These are phyloP conservation scores for Drosera capensis DNA, from an alignment of 148 eudicot species.

Conservation along the genomic window DNA sequence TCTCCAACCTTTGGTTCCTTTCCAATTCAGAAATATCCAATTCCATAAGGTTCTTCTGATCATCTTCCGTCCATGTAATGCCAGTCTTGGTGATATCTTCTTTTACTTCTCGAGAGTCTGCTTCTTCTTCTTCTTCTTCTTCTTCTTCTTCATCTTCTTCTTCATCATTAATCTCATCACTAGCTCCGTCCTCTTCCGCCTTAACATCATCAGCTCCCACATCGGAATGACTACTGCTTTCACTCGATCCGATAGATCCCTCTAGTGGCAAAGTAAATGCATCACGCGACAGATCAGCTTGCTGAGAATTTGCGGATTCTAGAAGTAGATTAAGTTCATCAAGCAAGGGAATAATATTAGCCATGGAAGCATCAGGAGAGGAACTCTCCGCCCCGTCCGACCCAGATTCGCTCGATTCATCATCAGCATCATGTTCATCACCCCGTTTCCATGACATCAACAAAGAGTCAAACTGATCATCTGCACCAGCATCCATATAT, in stretches of 20 bases:
- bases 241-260: constrained; percentile 12
- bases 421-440: constrained; percentile 17
- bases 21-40: too few relatives aligned
- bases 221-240: constrained; percentile 25
- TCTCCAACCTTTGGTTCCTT: too few relatives aligned
- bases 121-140: too few relatives aligned
- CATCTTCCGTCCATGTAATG: constrained; percentile 76
- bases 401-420: constrained; percentile 30
- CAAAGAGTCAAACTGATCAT: constrained; percentile 30
- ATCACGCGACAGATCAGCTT: constrained; percentile 17
- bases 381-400: constrained; percentile 74
- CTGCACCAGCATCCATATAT: constrained; percentile 24
- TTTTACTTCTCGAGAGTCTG: constrained; percentile 19
- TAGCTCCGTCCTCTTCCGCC: constrained; percentile 25
- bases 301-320: constrained; percentile 29
- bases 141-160: constrained; percentile 33
- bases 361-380: constrained; percentile 76
- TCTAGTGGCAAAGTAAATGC: constrained; percentile 19
- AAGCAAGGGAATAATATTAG: constrained; percentile 70
- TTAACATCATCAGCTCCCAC: constrained; percentile 35
- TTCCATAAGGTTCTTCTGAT: too few relatives aligned
- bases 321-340: constrained; percentile 73
- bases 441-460: constrained; percentile 38
- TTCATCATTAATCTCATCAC: constrained; percentile 23
- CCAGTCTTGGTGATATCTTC: constrained; percentile 29